Base-by-base conservation (phyloP, 2,329 filamentous ascomycete genomes). In the Ophiostoma himal-ulmi region DNA sequence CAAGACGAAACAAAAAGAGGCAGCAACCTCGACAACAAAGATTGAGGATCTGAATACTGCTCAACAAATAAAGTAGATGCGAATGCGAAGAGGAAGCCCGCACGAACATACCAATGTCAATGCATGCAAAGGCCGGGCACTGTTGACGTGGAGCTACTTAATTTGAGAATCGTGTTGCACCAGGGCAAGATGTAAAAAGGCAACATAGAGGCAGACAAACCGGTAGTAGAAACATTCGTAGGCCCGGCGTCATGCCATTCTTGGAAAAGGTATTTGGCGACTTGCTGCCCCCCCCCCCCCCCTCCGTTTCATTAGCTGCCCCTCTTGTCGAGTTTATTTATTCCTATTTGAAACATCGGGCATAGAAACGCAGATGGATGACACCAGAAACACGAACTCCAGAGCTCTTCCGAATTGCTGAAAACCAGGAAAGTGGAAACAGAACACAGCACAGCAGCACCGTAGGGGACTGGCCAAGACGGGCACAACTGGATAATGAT, bases 281-380 rank as follows among this genome's bases (percentile, higher is more conserved):
- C 52, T 57, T 57, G 52, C 52, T 57, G 52, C n/a, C n/a, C n/a
- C n/a, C n/a, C n/a, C 17, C 26, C 26, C 13, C 7, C 52, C 52
- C 52, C 52, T 57, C 52, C n/a, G 52, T 57, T 57, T 26, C 52
- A 57, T 57, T 57, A 57, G 52, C 52, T 57, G 52, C n/a, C 52
- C 52, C 52, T 14, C 52, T 57, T 30, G 52, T 57, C 17, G 52
- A 48, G 14, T 48, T 48, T 48, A 48, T 48, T 20, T 20, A 6
- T 17, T 48, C 17, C 17, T 48, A 17, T 48, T 48, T 8, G 8
- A 48, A 48, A 20, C 44, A 48, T 48, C 44, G 1, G 14, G 3
- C 17, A 6, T 48, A 48, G 17, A 48, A 6, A 48, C 5, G 44
- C 44, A 48, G 17, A 48, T 48, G 44, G n/a, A 48, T 20, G 44